These are phyloP conservation scores for Stevia rebaudiana DNA, from an alignment of 140 eudicot genomes.

Conservation along the genomic window DNA sequence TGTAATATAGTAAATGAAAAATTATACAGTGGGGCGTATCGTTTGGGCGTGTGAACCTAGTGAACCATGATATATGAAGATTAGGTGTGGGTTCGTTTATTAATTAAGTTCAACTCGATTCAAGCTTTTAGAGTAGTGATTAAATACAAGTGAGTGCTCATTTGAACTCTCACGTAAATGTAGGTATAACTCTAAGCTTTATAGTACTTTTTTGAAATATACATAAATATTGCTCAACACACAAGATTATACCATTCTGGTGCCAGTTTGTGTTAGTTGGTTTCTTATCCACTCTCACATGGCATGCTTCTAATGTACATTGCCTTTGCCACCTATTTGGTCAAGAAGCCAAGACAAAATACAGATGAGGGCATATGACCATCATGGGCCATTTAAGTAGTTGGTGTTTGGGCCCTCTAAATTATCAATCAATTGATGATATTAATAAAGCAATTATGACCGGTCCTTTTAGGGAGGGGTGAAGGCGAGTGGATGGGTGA, in stretches of 20 bases:
- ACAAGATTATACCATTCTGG: conserved; percentile 11
- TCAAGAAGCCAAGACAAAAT: conserved; percentile 32
- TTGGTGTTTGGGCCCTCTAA: conserved; percentile 32
- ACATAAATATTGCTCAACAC: conserved; percentile 10
- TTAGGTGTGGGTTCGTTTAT: no score
- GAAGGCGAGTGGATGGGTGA: conserved; percentile 1
- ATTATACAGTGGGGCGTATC: no score
- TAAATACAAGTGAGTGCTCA: no score
- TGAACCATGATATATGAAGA: no score
- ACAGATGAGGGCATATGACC: conserved; percentile 23
- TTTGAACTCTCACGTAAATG: no score
- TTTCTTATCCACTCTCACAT: conserved; percentile 33
- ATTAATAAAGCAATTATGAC: conserved; percentile 25
- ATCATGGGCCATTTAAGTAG: conserved; percentile 33
- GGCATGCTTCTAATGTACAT: conserved; percentile 33
- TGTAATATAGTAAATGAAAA: no score
- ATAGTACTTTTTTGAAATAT: background rate
- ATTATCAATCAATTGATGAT: conserved; percentile 29
- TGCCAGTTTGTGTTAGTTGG: conserved; percentile 21
- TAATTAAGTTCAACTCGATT: no score
- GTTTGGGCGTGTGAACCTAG: no score
- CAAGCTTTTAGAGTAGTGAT: no score
- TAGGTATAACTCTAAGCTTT: no score
- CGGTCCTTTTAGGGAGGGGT: conserved; percentile 20
- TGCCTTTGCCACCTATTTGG: conserved; percentile 26